These are phyloP conservation scores for Xylaria sp. DNA, from an alignment of 2,329 filamentous ascomycete genomes.

Conservation along the genomic window DNA sequence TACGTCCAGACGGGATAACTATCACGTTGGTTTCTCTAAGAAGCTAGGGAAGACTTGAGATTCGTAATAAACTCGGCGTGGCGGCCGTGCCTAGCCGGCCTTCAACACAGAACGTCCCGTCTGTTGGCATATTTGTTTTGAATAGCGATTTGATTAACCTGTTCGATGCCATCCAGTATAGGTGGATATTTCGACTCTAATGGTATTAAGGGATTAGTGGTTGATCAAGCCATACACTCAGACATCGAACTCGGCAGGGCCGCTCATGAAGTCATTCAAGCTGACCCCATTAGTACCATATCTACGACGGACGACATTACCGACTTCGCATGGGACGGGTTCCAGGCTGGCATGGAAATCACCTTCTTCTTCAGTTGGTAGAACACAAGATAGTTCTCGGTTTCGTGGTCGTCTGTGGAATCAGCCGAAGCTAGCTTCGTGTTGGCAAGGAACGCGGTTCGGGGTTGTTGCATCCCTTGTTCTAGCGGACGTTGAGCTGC, in stretches of 20 bases:
- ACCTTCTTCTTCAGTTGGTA: not conserved
- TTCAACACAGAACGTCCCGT: not conserved
- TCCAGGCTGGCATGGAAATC: slow-evolving; percentile 3
- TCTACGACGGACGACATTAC: slow-evolving; percentile 1
- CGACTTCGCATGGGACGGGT: slow-evolving; percentile 7
- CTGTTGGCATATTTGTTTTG: not conserved
- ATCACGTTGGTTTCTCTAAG: not conserved
- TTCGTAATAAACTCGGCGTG: not conserved
- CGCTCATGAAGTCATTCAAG: not conserved
- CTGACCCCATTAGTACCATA: not conserved
- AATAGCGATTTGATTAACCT: not conserved
- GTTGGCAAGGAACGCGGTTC: not conserved
- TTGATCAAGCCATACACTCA: no score
- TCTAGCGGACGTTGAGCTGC: not conserved
- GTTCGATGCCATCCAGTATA: slow-evolving; percentile 1
- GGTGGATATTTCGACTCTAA: not conserved
- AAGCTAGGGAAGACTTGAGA: not conserved
- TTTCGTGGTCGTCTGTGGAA: not conserved
- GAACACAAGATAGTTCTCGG: slow-evolving; percentile 1
- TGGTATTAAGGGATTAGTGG: not conserved
- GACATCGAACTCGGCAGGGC: no score
- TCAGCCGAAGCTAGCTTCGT: slow-evolving; percentile 2
- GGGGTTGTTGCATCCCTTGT: not conserved
- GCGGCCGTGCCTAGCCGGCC: not conserved
- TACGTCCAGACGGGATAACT: not conserved